phyloP scores from a whole-genome alignment of 169 alveolate genomes.

The Cardiosporidium cionae region DNA sequence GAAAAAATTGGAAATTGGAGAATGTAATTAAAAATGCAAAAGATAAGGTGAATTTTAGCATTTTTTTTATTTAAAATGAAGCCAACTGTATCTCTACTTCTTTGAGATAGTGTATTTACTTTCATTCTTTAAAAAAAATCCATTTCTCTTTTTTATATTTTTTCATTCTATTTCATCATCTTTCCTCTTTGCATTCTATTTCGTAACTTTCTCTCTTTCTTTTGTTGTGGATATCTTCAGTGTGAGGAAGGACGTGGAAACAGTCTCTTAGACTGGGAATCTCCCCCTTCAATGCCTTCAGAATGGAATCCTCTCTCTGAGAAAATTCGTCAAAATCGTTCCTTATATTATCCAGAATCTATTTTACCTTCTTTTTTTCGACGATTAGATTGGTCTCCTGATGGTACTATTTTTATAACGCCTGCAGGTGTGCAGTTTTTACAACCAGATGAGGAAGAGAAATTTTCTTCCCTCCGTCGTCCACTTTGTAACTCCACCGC shows the following conservation, averaged over 20 bases:
- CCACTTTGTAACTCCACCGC: not conserved
- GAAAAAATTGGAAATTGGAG: not conserved
- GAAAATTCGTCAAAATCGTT: constrained; percentile 17
- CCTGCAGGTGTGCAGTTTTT: constrained; percentile 70
- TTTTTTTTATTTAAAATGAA: too few species aligned
- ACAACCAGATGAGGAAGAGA: not conserved
- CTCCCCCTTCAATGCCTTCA: not conserved
- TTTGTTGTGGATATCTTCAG: not conserved
- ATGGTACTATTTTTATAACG: constrained; percentile 67
- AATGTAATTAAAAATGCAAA: not conserved
- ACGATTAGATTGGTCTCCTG: constrained; percentile 81
- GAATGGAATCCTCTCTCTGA: not conserved
- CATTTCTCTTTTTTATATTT: too few species aligned
- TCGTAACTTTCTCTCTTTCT: not conserved
- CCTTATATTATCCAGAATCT: constrained; percentile 67
- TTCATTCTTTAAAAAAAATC: too few species aligned
- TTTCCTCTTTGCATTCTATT: not conserved
- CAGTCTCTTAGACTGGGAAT: too few species aligned
- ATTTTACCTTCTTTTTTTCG: constrained; percentile 70
- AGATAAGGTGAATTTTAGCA: too few species aligned
- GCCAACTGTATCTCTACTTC: too few species aligned
- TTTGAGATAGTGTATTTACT: too few species aligned
- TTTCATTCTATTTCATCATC: not conserved
- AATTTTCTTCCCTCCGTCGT: not conserved
- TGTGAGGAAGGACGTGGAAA: too few species aligned